Percentiles rank a stretch among this genome's conserved stretches.
These are phyloP conservation scores for Apium graveolens DNA, from an alignment of 129 eudicot genomes.

Conservation along the genomic window DNA sequence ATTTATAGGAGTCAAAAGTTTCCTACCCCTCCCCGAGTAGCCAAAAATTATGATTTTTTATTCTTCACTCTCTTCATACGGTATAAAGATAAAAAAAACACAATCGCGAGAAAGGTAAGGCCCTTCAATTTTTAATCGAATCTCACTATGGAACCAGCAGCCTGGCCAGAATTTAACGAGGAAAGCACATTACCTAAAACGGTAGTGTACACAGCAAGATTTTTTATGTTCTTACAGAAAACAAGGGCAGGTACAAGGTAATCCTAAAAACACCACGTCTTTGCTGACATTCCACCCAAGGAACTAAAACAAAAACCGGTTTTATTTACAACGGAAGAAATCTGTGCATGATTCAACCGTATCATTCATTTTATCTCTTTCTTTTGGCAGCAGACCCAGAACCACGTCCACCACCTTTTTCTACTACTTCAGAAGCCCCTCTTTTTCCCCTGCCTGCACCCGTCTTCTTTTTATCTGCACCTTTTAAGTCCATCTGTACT, in stretches of 20 bases:
- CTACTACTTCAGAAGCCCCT: constrained; percentile 22
- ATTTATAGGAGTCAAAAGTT: neutral
- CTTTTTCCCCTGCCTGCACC: constrained; percentile 74
- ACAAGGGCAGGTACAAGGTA: neutral
- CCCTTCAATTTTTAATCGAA: neutral
- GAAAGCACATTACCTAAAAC: neutral
- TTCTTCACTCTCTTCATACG: neutral
- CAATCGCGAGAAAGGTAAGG: neutral
- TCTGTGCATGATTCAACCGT: neutral
- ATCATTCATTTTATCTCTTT: constrained; percentile 42
- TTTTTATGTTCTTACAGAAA: neutral
- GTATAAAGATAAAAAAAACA: neutral
- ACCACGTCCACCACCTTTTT: constrained; percentile 31
- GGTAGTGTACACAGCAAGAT: neutral
- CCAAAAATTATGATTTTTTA: neutral
- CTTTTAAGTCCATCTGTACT: constrained; percentile 68
- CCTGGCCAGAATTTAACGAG: neutral
- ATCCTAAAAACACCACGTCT: neutral
- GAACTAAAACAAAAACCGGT: neutral
- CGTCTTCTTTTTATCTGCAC: constrained; percentile 47
- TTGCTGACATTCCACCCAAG: neutral
- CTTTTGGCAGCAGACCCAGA: constrained; percentile 60
- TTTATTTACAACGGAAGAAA: neutral
- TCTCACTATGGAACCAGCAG: neutral
- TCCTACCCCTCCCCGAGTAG: neutral